Base-by-base conservation (phyloP, 1,284 basidiomycete species). In the Butyriboletus appendiculatus region DNA sequence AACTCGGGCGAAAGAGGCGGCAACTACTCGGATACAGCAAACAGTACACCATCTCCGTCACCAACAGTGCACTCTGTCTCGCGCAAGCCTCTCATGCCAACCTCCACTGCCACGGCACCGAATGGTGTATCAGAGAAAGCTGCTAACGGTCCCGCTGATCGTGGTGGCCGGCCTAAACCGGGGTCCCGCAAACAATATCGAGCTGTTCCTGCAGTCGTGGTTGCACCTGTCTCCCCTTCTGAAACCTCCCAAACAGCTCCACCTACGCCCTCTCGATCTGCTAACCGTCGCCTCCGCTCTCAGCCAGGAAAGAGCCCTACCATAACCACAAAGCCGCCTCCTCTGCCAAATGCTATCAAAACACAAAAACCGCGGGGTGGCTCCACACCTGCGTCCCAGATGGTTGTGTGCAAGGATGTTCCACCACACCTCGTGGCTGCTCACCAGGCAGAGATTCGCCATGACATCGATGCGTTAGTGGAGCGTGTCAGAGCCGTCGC, bases 401-500 rank as follows among this genome's bases (percentile, higher is more conserved):
- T 54, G 39, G 66, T 71, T 12, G n/a, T 57, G 20, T 61, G 72
- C 20, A 86, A 84, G 65, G 84, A 87, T 61, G 64, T 78, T 5
- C 86, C 85, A 30, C 84, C 85, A 8, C 86, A 86, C 58, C 73
- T 85, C n/a, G 67, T 71, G 5, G 73, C 70, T 38, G 65, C 75
- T 26, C 76, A 73, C 42, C 57, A 72, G 30, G 69, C 76, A 52
- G 80, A 81, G 57, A 75, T 82, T 65, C 78, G 79, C 50, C 76
- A 79, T 49, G 78, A 86, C 59, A 84, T 90, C 48, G 84, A 88
- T 67, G 82, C 81, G 16, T 75, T 90, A 9, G 87, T 89, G 10
- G 86, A 90, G 64, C 84, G 82, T 52, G 82, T 87, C 18, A 74
- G 87, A 41, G 82, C 87, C 12, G 80, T 82, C 12, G 86, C 85